These are phyloP conservation scores for Saccharum hybrid DNA, from an alignment of 202 grass and related monocot species.

Conservation along the genomic window DNA sequence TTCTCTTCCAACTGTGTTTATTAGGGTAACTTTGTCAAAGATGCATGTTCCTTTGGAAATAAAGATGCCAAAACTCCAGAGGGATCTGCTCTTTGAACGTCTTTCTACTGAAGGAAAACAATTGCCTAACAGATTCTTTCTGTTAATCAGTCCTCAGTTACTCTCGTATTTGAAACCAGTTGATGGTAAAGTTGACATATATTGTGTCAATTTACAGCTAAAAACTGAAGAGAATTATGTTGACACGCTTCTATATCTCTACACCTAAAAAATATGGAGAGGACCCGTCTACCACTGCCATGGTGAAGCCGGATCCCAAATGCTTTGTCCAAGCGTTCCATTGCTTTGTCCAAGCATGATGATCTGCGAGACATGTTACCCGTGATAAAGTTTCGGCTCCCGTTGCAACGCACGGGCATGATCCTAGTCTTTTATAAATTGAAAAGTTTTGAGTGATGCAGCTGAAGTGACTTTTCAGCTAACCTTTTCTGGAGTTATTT, in stretches of 20 bases:
- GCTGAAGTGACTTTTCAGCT: conserved; percentile 21
- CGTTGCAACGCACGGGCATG: no score
- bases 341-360: no score
- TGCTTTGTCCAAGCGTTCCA: no score
- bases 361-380: no score
- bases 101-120: not conserved
- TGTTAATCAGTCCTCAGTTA: not conserved
- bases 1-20: not conserved
- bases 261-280: no score
- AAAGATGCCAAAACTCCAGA: not conserved
- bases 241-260: not conserved
- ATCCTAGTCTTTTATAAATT: conserved; percentile 5
- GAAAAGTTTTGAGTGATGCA: not conserved
- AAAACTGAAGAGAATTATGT: not conserved
- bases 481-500: not conserved
- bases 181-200: conserved; percentile 18
- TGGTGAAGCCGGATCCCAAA: no score
- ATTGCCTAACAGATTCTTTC: not conserved
- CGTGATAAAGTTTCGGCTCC: no score
- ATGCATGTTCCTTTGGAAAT: not conserved
- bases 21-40: not conserved
- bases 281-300: no score
- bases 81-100: not conserved
- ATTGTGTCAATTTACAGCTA: not conserved
- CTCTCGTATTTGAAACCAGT: not conserved